phyloP scores from a whole-genome alignment of 345 rosid species.

The Cochlearia excelsa region DNA sequence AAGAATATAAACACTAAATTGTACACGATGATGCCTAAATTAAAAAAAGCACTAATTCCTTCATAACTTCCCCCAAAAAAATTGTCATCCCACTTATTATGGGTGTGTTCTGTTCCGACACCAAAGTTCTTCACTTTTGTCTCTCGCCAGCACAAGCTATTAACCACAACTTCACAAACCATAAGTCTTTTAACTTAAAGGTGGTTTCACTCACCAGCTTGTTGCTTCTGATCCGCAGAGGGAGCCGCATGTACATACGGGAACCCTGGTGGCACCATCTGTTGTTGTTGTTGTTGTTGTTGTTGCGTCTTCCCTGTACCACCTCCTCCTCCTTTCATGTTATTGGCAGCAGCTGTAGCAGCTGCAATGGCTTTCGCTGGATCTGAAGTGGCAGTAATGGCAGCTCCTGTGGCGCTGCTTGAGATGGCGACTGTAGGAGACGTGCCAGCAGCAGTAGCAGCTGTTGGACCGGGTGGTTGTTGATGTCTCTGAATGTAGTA shows the following conservation, averaged over 20 bases:
- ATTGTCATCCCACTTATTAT: too few relatives aligned
- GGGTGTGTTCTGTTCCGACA: too few relatives aligned
- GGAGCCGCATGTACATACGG: conserved; percentile 56
- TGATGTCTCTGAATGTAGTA: conserved; percentile 70
- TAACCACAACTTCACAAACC: conserved; percentile 31
- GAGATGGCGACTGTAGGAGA: conserved; percentile 51
- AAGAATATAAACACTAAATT: too few relatives aligned
- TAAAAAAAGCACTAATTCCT: too few relatives aligned
- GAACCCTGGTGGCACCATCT: conserved; percentile 58
- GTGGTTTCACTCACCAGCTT: conserved; percentile 67
- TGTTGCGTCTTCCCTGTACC: conserved; percentile 50
- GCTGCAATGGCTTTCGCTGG: conserved; percentile 65
- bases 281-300: conserved; percentile 60
- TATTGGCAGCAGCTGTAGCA: conserved; percentile 48
- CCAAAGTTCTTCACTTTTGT: too few relatives aligned
- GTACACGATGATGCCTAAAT: too few relatives aligned
- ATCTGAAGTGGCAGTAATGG: conserved; percentile 47
- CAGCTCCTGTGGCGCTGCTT: conserved; percentile 14
- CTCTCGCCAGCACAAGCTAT: conserved; percentile 35
- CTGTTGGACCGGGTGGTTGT: conserved; percentile 43
- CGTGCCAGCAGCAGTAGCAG: conserved; percentile 16
- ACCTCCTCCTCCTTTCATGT: conserved; percentile 66
- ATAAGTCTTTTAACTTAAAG: neutral
- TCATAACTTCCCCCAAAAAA: too few relatives aligned
- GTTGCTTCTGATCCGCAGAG: conserved; percentile 70